Evolutionary conservation across 257 asterid genomes (phyloP), one percentile per base, ranked within the genome.

Genomic region (Echites panduratus): DNA sequence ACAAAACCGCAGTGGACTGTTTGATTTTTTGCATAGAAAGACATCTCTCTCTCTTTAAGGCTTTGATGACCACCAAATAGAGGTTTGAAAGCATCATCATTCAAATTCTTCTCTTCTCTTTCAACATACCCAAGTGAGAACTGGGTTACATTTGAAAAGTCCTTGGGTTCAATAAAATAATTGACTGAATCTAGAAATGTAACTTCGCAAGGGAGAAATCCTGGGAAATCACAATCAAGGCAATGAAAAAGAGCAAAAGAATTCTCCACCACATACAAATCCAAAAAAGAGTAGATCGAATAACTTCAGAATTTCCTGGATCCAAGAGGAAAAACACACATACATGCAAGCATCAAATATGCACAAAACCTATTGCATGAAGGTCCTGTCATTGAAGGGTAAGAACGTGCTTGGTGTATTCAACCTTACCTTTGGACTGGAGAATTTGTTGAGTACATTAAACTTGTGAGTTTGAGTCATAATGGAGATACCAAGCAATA

Each of bases 1-100:
- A 89, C 94, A 82, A 93, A 93, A 83, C 98, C 98, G 84, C 97
- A 91, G 77, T 85, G 90, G 79, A 93, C 79, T 80, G 94, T 88
- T 73, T 88, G 91, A 81, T 86, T 85, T 70, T 71, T 82, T 49
- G 94, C 98, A 76, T 76, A 78, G 80, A 85, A 93, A 71, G 97
- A 87, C 69, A 84, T 75, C 79, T 91, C 92, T 82, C 98, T 84
- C 75, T 86, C 96, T 75, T 73, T 80, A 72, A 87, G 85, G 52
- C 88, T 85, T 75, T 84, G 97, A 78, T 92, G 92, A 62, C 99
- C 99, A 72, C 97, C 97, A 85, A 95, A 95, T 75, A 84, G 85
- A 76, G 85, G 88, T 75, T 82, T 82, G 73, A 68, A 75, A 27
- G 81, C 44, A 73, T 71, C 81, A 75, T 49, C 68, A 22, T 58